These are phyloP conservation scores for Carex cristatella DNA, from an alignment of 176 grass and related monocot genomes.

Conservation along the genomic window DNA sequence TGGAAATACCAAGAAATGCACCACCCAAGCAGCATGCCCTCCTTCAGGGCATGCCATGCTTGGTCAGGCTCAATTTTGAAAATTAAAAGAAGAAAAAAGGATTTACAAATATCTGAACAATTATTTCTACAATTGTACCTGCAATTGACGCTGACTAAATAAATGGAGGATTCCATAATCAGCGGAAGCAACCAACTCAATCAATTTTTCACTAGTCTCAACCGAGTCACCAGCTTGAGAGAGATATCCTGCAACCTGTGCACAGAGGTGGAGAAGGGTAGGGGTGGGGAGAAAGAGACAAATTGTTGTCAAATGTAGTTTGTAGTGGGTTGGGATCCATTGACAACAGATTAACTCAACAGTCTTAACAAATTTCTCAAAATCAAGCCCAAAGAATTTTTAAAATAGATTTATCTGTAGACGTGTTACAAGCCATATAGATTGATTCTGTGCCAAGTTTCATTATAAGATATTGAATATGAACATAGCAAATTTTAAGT, in stretches of 20 bases:
- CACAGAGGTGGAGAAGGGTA: conserved; percentile 11
- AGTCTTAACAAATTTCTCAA: conserved; percentile 2
- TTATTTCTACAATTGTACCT: conserved; percentile 41
- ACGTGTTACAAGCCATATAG: too few relatives aligned
- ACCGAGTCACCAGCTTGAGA: conserved; percentile 56
- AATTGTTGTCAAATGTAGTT: background rate
- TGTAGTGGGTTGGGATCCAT: background rate
- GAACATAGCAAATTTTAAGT: background rate
- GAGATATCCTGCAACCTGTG: conserved; percentile 68
- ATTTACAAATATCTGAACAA: background rate
- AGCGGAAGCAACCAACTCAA: conserved; percentile 80
- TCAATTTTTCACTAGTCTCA: conserved; percentile 50
- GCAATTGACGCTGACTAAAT: conserved; percentile 90
- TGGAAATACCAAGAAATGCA: background rate
- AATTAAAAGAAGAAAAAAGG: conserved; percentile 4
- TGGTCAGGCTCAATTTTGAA: background rate
- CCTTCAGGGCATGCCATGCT: background rate
- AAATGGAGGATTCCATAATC: conserved; percentile 73
- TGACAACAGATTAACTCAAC: background rate
- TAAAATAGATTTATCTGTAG: background rate
- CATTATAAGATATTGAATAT: background rate
- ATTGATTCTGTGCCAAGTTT: background rate
- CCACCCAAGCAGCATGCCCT: background rate
- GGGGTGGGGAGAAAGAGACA: background rate
- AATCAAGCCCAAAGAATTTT: background rate